These are phyloP conservation scores for Haematococcus sp. DNA, from an alignment of 139 green algal genomes.

Conservation along the genomic window DNA sequence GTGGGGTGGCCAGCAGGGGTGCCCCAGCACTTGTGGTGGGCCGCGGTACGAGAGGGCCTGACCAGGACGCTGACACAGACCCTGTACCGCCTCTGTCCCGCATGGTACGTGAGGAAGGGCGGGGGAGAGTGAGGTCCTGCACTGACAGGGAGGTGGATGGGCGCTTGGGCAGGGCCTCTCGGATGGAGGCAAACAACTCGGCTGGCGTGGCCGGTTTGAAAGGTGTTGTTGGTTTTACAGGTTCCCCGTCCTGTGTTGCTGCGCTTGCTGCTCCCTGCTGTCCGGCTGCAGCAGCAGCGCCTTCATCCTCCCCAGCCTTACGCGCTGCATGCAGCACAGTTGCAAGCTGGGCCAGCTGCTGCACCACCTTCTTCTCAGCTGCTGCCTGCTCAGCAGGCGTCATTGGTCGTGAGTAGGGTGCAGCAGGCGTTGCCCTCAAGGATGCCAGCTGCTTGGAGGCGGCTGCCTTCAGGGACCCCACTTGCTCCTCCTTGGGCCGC, in stretches of 20 bases:
- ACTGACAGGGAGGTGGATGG: constrained; percentile 1
- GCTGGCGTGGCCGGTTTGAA: too few relatives aligned
- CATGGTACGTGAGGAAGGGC: neutral
- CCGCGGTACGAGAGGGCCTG: neutral
- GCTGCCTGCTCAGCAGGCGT: neutral
- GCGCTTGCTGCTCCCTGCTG: too few relatives aligned
- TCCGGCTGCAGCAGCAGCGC: too few relatives aligned
- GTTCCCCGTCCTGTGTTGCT: too few relatives aligned
- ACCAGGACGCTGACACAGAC: neutral
- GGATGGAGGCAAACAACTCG: too few relatives aligned
- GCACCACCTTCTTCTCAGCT: neutral
- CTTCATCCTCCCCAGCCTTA: too few relatives aligned
- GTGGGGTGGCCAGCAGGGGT: neutral
- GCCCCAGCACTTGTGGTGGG: too few relatives aligned
- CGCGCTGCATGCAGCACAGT: neutral
- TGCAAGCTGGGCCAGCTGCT: neutral
- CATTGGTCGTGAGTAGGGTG: neutral
- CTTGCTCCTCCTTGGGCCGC: neutral
- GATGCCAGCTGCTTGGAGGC: neutral
- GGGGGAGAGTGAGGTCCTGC: neutral
- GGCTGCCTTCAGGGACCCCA: neutral
- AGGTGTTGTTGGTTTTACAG: too few relatives aligned
- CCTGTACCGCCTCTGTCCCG: too few relatives aligned
- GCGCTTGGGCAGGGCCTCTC: too few relatives aligned
- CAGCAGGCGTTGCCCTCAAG: neutral